phyloP scores from a whole-genome alignment of 2,329 filamentous ascomycete genomes.

The Colletotrichum sp. region DNA sequence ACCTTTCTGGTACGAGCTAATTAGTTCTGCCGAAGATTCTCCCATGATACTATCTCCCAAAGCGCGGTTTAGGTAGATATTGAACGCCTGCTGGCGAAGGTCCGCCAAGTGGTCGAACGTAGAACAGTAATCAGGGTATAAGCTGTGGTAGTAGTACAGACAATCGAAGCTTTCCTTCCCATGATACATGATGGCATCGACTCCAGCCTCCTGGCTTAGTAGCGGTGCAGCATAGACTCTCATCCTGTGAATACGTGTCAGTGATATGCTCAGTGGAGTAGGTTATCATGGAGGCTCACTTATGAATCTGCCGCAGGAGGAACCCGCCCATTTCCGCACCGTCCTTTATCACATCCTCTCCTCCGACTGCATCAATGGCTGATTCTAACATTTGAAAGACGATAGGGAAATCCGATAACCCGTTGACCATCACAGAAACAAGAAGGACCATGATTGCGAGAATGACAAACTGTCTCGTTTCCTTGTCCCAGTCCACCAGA shows the following conservation, averaged over 20 bases:
- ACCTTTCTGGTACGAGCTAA: neutral
- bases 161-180: conserved; percentile 8
- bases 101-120: neutral
- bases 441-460: conserved; percentile 28
- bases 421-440: conserved; percentile 28
- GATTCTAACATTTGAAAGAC: conserved; percentile 30
- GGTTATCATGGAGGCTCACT: neutral
- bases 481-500: neutral
- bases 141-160: neutral
- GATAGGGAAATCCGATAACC: conserved; percentile 28
- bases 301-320: neutral
- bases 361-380: conserved; percentile 29
- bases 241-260: neutral
- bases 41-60: neutral
- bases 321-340: neutral
- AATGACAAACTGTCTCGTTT: neutral
- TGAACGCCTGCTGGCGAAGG: conserved; percentile 4
- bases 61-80: neutral
- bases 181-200: neutral
- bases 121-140: neutral
- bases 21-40: neutral
- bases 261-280: neutral
- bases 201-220: neutral
- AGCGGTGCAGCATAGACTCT: conserved; percentile 6
- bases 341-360: neutral